Conservation (phyloP, 306 rosid genomes). For the Vigna trinervia region DNA sequence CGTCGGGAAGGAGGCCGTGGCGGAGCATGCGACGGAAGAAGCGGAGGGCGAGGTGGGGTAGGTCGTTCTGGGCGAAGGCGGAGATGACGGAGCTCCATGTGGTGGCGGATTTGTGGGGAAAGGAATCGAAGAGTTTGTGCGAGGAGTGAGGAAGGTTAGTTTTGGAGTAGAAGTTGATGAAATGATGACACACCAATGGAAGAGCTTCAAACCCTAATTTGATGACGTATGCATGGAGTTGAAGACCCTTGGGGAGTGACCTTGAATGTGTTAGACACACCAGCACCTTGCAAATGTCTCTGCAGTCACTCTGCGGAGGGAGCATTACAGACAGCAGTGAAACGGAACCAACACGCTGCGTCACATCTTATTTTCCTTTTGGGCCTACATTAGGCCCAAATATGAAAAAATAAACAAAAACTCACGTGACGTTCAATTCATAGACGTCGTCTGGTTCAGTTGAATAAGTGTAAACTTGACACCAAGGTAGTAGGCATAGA, state of each 20-base stretch:
- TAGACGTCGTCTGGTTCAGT: neutral
- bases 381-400: neutral
- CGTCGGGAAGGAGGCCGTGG: constrained; percentile 56
- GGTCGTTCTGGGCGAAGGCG: constrained; percentile 79
- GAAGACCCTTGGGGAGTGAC: constrained; percentile 70
- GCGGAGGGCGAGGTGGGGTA: constrained; percentile 61
- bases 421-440: neutral
- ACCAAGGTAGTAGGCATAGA: neutral
- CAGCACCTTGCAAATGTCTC: constrained; percentile 60
- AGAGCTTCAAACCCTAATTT: constrained; percentile 64
- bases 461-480: neutral
- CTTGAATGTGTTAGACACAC: constrained; percentile 66
- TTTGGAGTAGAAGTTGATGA: constrained; percentile 83
- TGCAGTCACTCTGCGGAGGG: constrained; percentile 43
- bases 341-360: neutral
- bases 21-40: constrained; percentile 73
- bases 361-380: neutral
- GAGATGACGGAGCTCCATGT: constrained; percentile 90
- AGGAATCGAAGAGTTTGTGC: constrained; percentile 56
- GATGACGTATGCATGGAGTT: constrained; percentile 75
- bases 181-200: constrained; percentile 73
- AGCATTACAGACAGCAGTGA: neutral
- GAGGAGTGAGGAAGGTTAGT: constrained; percentile 63
- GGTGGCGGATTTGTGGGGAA: constrained; percentile 58
- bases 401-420: neutral